Percentiles rank a stretch among this genome's conserved stretches.
Conservation (phyloP, 2,329 filamentous ascomycete genomes). For the Rhinocladiella similis region DNA sequence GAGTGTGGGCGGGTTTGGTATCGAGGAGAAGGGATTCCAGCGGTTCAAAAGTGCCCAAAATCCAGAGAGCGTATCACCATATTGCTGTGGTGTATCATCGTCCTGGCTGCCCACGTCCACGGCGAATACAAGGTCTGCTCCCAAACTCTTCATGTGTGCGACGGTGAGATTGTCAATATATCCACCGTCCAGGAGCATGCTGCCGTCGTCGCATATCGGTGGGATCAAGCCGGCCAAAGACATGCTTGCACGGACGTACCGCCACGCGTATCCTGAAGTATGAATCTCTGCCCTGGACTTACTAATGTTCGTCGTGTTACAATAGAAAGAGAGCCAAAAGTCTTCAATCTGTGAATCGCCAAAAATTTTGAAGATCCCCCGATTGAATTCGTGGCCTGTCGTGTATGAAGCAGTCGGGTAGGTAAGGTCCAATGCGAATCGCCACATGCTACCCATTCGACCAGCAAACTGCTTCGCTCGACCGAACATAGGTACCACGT, state of each 20-base stretch:
- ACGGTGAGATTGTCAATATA: constrained; percentile 98
- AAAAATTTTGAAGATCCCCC: constrained; percentile 97
- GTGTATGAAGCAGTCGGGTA: constrained; percentile 97
- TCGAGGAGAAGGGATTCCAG: constrained; percentile 91
- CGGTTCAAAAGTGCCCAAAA: constrained; percentile 94
- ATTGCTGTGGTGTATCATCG: constrained; percentile 86
- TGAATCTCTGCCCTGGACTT: constrained; percentile 90
- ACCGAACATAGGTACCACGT: constrained; percentile 95
- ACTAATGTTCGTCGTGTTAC: constrained; percentile 98
- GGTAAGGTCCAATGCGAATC: constrained; percentile 93
- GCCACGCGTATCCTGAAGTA: constrained; percentile 95
- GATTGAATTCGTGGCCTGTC: constrained; percentile 97
- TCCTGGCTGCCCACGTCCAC: constrained; percentile 92
- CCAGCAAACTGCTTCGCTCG: constrained; percentile 96
- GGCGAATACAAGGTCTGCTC: constrained; percentile 91
- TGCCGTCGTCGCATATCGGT: constrained; percentile 93
- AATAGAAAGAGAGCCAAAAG: constrained; percentile 98
- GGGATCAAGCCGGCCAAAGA: constrained; percentile 89
- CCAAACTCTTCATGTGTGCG: constrained; percentile 92
- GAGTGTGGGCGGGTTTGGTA: constrained; percentile 89
- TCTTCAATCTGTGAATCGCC: constrained; percentile 97
- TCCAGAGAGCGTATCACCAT: constrained; percentile 90
- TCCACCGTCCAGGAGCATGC: constrained; percentile 92
- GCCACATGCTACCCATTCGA: constrained; percentile 98
- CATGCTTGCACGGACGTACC: constrained; percentile 96